Conservation (phyloP, 2,329 filamentous ascomycete species). For the Talaromyces atroroseus region DNA sequence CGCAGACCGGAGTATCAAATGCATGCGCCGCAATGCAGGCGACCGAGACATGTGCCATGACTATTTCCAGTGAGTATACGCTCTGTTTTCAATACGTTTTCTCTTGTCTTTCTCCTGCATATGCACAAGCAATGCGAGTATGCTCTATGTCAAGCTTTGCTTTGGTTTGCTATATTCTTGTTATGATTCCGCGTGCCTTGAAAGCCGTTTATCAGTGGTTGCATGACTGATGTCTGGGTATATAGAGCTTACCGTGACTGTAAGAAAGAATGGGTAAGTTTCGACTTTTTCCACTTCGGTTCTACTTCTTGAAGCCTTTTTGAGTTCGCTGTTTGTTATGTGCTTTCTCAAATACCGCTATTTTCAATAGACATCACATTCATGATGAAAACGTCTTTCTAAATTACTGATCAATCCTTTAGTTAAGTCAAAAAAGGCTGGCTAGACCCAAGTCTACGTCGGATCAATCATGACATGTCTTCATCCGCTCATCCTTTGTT, state of each 20-base stretch:
- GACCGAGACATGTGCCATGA: conserved; percentile 87
- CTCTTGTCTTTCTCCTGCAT: not conserved
- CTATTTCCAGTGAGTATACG: conserved; percentile 76
- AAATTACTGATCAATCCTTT: not conserved
- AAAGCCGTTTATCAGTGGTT: not conserved
- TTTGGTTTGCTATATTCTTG: not conserved
- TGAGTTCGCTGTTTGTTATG: not conserved
- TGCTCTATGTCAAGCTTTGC: not conserved
- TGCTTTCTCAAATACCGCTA: not conserved
- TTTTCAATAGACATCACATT: not conserved
- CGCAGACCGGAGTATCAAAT: conserved; percentile 76
- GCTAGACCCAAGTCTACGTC: conserved; percentile 10
- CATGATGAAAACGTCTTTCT: not conserved
- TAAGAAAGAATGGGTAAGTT: conserved; percentile 84
- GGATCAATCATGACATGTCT: conserved; percentile 2
- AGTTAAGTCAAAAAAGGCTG: conserved; percentile 15
- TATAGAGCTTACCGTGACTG: conserved; percentile 83
- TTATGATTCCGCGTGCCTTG: not conserved
- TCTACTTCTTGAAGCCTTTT: not conserved
- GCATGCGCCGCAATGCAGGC: conserved; percentile 79
- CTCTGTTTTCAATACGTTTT: not conserved
- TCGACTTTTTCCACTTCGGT: not conserved
- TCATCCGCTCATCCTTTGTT: not conserved
- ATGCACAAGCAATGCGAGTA: not conserved
- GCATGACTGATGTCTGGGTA: not conserved